A percentile compares a stretch with the other conserved stretches of the same genome.
phyloP scores from a whole-genome alignment of 2,329 filamentous ascomycete genomes.

The Huntiella savannae region DNA sequence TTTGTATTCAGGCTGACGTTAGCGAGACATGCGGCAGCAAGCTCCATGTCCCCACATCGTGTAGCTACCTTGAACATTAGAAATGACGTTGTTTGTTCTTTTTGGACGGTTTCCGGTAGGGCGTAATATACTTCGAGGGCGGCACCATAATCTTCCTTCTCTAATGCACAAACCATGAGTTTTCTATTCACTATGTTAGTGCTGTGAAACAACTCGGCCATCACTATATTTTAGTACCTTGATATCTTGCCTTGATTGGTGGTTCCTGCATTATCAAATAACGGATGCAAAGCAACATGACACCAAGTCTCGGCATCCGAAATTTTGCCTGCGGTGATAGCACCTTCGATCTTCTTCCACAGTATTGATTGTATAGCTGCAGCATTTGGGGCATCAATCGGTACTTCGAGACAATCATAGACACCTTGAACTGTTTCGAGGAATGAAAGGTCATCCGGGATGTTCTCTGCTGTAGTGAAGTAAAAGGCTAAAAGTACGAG shows the following conservation, averaged over 20 bases:
- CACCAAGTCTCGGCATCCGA: slow-evolving; percentile 51
- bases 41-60: slow-evolving; percentile 33
- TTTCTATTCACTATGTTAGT: slow-evolving; percentile 33
- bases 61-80: slow-evolving; percentile 58
- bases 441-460: slow-evolving; percentile 7
- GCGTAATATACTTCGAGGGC: slow-evolving; percentile 36
- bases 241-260: slow-evolving; percentile 49
- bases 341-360: slow-evolving; percentile 58
- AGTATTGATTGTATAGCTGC: slow-evolving; percentile 54
- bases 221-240: slow-evolving; percentile 25
- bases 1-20: slow-evolving; percentile 36
- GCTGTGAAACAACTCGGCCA: not conserved
- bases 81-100: slow-evolving; percentile 49
- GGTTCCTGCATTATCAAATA: slow-evolving; percentile 48
- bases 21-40: slow-evolving; percentile 45
- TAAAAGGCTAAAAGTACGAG: slow-evolving; percentile 52
- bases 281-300: slow-evolving; percentile 40
- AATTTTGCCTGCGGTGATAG: slow-evolving; percentile 32
- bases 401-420: slow-evolving; percentile 22
- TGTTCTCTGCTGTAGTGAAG: slow-evolving; percentile 23
- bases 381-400: slow-evolving; percentile 40
- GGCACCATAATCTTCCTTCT: slow-evolving; percentile 30
- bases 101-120: slow-evolving; percentile 38
- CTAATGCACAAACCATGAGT: slow-evolving; percentile 49
- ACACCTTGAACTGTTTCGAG: slow-evolving; percentile 18